These are phyloP conservation scores for Stromatinia cepivora DNA, from an alignment of 2,329 filamentous ascomycete genomes.

Conservation along the genomic window DNA sequence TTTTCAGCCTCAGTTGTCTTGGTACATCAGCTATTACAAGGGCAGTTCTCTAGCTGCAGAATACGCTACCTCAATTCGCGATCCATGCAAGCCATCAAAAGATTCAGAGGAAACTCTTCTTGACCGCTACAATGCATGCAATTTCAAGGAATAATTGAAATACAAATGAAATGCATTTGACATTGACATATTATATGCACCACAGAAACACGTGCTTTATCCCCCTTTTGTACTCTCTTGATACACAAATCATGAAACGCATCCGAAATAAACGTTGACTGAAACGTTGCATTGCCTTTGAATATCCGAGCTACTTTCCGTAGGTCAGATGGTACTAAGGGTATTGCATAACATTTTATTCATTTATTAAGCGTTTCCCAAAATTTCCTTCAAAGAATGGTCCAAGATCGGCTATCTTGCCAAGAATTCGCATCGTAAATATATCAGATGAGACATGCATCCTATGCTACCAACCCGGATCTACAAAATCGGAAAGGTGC, in stretches of 20 bases:
- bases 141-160: not conserved
- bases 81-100: conserved; percentile 18
- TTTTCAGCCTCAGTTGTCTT: conserved; percentile 20
- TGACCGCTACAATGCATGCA: conserved; percentile 20
- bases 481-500: conserved; percentile 7
- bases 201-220: conserved; percentile 13
- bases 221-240: not conserved
- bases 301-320: not conserved
- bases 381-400: not conserved
- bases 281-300: conserved; percentile 13
- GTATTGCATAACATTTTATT: not conserved
- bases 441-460: conserved; percentile 19
- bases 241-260: conserved; percentile 4
- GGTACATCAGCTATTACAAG: conserved; percentile 15
- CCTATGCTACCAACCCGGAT: not conserved
- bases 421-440: not conserved
- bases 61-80: conserved; percentile 3
- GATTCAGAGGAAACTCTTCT: not conserved
- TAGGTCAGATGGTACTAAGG: not conserved
- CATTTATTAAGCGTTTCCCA: not conserved
- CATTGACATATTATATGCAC: conserved; percentile 17
- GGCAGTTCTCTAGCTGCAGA: conserved; percentile 20
- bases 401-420: not conserved
- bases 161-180: conserved; percentile 13
- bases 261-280: conserved; percentile 11